Base-by-base conservation (phyloP, 192 early-diverging fungal genomes). In the Coemansia sp. region DNA sequence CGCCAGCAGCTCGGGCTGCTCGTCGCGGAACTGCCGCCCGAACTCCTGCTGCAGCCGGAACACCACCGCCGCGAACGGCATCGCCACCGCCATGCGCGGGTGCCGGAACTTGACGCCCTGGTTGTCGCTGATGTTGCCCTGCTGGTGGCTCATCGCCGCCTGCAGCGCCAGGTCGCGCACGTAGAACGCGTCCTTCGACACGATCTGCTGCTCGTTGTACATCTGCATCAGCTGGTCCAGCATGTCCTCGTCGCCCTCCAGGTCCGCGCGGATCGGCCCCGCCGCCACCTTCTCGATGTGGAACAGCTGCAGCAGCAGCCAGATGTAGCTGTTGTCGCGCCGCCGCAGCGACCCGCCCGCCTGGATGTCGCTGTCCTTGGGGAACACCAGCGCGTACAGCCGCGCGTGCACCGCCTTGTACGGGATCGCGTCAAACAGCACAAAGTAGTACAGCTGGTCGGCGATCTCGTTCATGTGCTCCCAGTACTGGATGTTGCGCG, bases 391-490 rank as follows among this genome's bases (percentile, higher is more conserved):
- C 25, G 79, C 39, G 68, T 86, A 85, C 41, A 88, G 84, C 32
- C 87, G 83, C 31, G 68, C 70, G 25, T 89, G 75, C 6, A 89
- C 79, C 31, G 76, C 82, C 39, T 82, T 76, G 74, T 88, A 91
- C 19, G 86, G 69, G 14, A 91, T 74, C 38, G 84, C 82, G 14
- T 86, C 86, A 35, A 68, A 64, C 11, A 71, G 74, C 45, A 89
- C 90, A 82, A 92, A 88, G 51, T 87, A 88, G 64, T 90, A 90
- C 5, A 93, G 70, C 54, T 92, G 90, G 70, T 93, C 92, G 7
- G 89, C 91, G 4, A 88, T 81, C 69, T 92, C 90, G 58, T 87
- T 89, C 82, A 91, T 86, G 11, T 90, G 68, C 65, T 92, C 89
- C 90, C 91, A 91, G 51, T 89, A 88, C 66, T 86, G 83, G 12